phyloP scores from a whole-genome alignment of 306 rosid genomes.

The Cucurbita argyrosperma region DNA sequence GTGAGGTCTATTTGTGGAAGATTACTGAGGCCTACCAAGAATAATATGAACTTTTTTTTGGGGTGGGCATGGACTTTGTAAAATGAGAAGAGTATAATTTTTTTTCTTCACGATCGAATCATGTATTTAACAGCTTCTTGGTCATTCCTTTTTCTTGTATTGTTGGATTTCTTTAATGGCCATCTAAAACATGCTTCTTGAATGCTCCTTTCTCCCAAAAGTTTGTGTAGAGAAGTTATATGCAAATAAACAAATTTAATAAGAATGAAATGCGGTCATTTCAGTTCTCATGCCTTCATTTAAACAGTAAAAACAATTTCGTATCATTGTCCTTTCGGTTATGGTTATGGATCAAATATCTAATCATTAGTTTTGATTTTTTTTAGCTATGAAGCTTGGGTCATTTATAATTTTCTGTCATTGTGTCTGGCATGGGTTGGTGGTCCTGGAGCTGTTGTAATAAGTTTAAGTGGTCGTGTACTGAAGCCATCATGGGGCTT shows the following conservation, averaged over 20 bases:
- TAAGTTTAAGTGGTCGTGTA: conserved; percentile 79
- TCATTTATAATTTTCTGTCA: conserved; percentile 80
- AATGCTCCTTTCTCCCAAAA: neutral
- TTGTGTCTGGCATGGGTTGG: conserved; percentile 98
- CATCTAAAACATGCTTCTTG: neutral
- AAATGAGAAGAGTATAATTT: neutral
- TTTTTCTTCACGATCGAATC: neutral
- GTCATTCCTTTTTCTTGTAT: neutral
- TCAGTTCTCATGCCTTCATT: neutral
- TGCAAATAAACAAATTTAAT: neutral
- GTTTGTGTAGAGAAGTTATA: neutral
- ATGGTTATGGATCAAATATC: neutral
- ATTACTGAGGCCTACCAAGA: neutral
- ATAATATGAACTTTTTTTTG: neutral
- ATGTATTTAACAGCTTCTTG: neutral
- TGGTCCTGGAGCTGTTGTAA: conserved; percentile 95
- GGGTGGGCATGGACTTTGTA: neutral
- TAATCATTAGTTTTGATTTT: neutral
- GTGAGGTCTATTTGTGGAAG: neutral
- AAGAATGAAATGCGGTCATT: neutral
- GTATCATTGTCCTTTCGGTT: neutral
- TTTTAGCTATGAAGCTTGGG: conserved; percentile 96
- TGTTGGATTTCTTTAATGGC: neutral
- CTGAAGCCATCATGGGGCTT: conserved; percentile 70
- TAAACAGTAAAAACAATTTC: neutral